Evolutionary conservation across 257 asterid species (phyloP), one percentile per base, ranked within the genome.

Genomic region (Penstemon newberryi): DNA sequence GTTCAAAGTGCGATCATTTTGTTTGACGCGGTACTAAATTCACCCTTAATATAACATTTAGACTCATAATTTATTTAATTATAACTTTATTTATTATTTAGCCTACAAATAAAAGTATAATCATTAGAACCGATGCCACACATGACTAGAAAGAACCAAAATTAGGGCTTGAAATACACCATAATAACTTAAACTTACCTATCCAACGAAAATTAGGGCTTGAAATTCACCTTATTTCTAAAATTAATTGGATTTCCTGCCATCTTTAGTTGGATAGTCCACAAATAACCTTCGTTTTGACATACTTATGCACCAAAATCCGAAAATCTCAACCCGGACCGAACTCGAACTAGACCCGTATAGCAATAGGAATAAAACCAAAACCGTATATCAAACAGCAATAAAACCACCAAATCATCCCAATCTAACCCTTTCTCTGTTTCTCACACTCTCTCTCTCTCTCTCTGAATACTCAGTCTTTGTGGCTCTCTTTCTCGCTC

Each of bases 401-500:
- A 25, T 70, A 74, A 74, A 75, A 71, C 19, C 73, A 55, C 75
- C 79, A 79, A 73, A 25, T 47, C 70, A 59, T 79, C 83, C 71
- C 51, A 62, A 60, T 71, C 71, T 75, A 55, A 40, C 77, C 70
- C 63, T 42, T 68, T 15, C 55, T 50, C 52, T 47, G 33, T 61
- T 49, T 61, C 78, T 69, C 82, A 39, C 83, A 1, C 33, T 25
- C 33, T 74, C 57, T 49, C 38, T 43, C 37, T 79, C 79, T 51
- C 79, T 65, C 69, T 75, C 70, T 72, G 71, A 45, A 63, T 69
- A 53, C 78, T 58, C 70, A 56, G 77, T 71, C 68, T 65, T 63
- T 66, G 79, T 73, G 80, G 80, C 72, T 69, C 77, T 78, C 75
- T 80, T 42, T 66, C 77, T 79, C 86, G 78, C 79, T 56, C 70